Evolutionary conservation across 1,284 basidiomycete genomes (phyloP).

Genomic region (Pulveroboletus ridleyi): DNA sequence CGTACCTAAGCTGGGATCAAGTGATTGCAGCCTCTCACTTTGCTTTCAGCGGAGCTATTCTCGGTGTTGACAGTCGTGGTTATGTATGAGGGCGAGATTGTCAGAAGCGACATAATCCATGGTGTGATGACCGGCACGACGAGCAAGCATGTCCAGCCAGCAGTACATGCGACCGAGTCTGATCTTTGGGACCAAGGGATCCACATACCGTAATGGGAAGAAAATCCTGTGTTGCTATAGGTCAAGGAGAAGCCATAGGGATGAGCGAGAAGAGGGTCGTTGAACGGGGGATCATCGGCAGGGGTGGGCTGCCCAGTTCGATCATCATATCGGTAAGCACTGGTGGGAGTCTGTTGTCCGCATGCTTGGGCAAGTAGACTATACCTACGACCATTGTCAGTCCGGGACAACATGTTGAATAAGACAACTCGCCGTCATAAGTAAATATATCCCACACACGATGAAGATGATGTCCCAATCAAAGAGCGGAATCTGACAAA

Average conservation of each 20-base stretch:
- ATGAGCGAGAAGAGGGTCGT: no score
- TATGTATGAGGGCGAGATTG: constrained; percentile 29
- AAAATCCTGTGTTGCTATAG: no score
- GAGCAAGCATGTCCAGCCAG: constrained; percentile 31
- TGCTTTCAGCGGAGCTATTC: constrained; percentile 32
- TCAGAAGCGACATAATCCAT: constrained; percentile 37
- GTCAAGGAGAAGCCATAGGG: no score
- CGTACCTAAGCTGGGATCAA: constrained; percentile 36
- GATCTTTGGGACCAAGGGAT: constrained; percentile 26
- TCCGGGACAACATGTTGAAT: no score
- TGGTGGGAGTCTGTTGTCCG: constrained; percentile 24
- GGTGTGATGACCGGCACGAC: constrained; percentile 30
- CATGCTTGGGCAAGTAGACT: constrained; percentile 34
- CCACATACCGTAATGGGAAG: no score
- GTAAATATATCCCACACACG: no score
- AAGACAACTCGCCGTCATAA: no score
- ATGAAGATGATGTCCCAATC: no score
- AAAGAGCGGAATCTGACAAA: no score
- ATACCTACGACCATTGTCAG: no score
- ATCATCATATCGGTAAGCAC: constrained; percentile 19
- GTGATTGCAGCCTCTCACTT: constrained; percentile 28
- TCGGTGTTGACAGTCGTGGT: constrained; percentile 27
- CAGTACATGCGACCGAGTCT: constrained; percentile 32
- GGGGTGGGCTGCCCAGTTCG: constrained; percentile 1
- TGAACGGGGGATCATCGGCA: not conserved